Evolutionary conservation across 192 early-diverging fungal species (phyloP), one percentile per base, ranked within the genome.

Genomic region (Helicostylum pulchrum): DNA sequence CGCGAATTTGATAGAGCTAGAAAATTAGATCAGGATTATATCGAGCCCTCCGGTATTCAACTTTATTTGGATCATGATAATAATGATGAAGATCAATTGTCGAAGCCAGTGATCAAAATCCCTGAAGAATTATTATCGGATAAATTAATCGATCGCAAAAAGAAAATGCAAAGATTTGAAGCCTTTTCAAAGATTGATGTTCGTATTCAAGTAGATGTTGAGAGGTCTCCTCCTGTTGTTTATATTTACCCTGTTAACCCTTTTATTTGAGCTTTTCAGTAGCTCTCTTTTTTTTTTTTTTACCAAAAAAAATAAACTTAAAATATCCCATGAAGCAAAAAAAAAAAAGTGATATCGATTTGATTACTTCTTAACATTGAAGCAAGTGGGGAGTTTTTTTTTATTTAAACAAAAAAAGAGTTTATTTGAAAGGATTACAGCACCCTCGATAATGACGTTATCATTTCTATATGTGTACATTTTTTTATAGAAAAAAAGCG

Each of bases 191-290:
- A 60, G 31, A 26, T 82, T 10, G 31, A 74, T 11, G 78, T 85
- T 0, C 53, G 75, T 53, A 71, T 85, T 31, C 73, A 75, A 4
- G 73, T 71, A 2, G 67, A 82, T 54, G 69, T 75, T 8, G 74
- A 75, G 0, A 70, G 70, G 1, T 75, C 74, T 0, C 83, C 81
- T 3, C 78, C 83, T 53, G 70, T 78, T 20, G 76, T 83, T 31
- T 75, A 81, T 46, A 64, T 85, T 21, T 62, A 73, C 20, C 72
- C 77, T 4, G 66, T 80, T 39, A 85, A 85, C 49, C 83, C 83
- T 45, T 80, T 56, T 20, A 36, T 11, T 9, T 32, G 19, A 56
- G 26, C 26, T 26, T 26, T 26, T 26, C 26, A 26, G 26, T 26
- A 26, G 26, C 26, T 26, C 2, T 26, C 2, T 26, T 26, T 26